Conservation (phyloP, 1,284 basidiomycete genomes). For the Cutaneotrichosporon mucoides region DNA sequence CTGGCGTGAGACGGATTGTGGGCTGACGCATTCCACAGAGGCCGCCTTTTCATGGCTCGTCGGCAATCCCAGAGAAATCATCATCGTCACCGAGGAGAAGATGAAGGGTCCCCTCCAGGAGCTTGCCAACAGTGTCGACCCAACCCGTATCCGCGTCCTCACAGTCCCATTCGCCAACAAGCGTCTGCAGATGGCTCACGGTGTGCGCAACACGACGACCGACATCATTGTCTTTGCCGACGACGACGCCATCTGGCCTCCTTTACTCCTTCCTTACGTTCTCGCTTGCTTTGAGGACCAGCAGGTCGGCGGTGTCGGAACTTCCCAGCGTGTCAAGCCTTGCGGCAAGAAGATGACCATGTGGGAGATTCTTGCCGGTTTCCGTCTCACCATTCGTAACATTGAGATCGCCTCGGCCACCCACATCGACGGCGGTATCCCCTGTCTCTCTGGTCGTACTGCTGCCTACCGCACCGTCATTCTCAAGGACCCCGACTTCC, state of each 20-base stretch:
- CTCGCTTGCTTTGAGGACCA: conserved; percentile 92
- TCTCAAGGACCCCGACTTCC: conserved; percentile 85
- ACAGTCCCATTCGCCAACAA: conserved; percentile 92
- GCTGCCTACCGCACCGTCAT: conserved; percentile 89
- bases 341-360: conserved; percentile 74
- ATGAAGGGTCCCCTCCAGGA: conserved; percentile 81
- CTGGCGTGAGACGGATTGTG: neutral
- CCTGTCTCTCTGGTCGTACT: conserved; percentile 84
- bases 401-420: conserved; percentile 83
- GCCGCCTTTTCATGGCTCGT: conserved; percentile 85
- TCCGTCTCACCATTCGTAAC: conserved; percentile 84
- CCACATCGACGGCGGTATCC: conserved; percentile 86
- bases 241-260: conserved; percentile 92
- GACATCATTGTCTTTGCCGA: conserved; percentile 95
- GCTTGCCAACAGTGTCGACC: conserved; percentile 79
- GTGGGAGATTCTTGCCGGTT: conserved; percentile 89
- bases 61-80: conserved; percentile 83
- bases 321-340: conserved; percentile 80
- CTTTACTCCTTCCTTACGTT: conserved; percentile 74
- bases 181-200: conserved; percentile 84
- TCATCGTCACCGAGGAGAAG: conserved; percentile 88
- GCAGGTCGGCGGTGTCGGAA: conserved; percentile 84
- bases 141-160: conserved; percentile 72
- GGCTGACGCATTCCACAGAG: conserved; percentile 49
- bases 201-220: conserved; percentile 79